Percentiles rank a stretch among this genome's conserved stretches.
Conservation (phyloP, 1,139 yeast genomes). For the Blastobotrys illinoisensis region DNA sequence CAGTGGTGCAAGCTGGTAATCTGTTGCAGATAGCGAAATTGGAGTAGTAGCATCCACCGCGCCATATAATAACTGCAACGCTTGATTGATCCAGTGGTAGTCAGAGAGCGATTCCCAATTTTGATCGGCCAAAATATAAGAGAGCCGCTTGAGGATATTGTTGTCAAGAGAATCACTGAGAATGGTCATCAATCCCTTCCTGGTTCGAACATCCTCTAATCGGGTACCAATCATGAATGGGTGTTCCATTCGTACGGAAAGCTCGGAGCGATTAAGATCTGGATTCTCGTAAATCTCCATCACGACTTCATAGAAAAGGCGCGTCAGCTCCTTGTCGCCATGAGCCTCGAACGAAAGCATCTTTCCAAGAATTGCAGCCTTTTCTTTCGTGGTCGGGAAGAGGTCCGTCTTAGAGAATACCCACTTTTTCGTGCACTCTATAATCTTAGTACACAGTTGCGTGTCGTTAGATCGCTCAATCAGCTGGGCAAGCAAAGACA, state of each 20-base stretch:
- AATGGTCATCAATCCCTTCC: slow-evolving; percentile 75
- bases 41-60: slow-evolving; percentile 53
- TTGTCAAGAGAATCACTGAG: slow-evolving; percentile 74
- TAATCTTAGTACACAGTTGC: slow-evolving; percentile 66
- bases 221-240: slow-evolving; percentile 94
- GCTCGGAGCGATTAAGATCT: slow-evolving; percentile 73
- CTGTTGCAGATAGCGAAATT: slow-evolving; percentile 43
- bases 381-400: slow-evolving; percentile 93
- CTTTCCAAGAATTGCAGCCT: slow-evolving; percentile 88
- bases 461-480: slow-evolving; percentile 85
- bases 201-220: slow-evolving; percentile 66
- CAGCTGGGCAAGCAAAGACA: slow-evolving; percentile 80
- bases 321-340: slow-evolving; percentile 76
- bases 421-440: slow-evolving; percentile 80
- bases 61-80: slow-evolving; percentile 78
- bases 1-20: slow-evolving; percentile 46
- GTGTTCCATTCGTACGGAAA: slow-evolving; percentile 93
- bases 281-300: slow-evolving; percentile 85
- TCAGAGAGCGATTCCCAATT: slow-evolving; percentile 96
- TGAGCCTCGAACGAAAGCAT: slow-evolving; percentile 91
- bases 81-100: slow-evolving; percentile 93
- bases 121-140: slow-evolving; percentile 84
- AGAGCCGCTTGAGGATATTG: slow-evolving; percentile 71
- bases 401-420: slow-evolving; percentile 77
- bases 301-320: slow-evolving; percentile 78